Conservation (phyloP, 441 rosid genomes). For the Populus hybrid region DNA sequence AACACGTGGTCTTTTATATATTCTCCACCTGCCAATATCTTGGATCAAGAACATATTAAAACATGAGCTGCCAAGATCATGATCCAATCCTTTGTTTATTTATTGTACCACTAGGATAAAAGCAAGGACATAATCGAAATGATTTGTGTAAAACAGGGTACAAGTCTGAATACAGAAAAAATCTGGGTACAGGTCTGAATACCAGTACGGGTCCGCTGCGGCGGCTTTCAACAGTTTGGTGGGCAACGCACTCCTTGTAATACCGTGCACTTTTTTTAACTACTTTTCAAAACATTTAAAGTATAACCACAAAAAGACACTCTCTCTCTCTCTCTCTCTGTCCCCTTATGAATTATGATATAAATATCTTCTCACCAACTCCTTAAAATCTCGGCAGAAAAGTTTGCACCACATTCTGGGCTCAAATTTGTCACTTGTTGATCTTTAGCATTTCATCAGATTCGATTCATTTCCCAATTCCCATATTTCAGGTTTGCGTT, state of each 20-base stretch:
- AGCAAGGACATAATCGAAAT: not conserved
- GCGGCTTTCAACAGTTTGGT: conserved; percentile 1
- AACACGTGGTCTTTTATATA: too few species aligned
- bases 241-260: not conserved
- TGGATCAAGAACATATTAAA: too few species aligned
- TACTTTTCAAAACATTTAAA: not conserved
- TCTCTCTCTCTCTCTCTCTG: not conserved
- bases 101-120: not conserved
- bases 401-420: not conserved
- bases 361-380: conserved; percentile 3
- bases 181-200: not conserved
- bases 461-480: not conserved
- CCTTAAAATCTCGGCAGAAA: not conserved
- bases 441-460: not conserved
- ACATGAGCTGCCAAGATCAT: too few species aligned
- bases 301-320: not conserved
- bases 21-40: too few species aligned
- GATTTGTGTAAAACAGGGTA: not conserved
- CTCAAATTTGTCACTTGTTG: not conserved
- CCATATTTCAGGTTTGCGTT: not conserved
- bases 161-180: conserved; percentile 1
- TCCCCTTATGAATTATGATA: not conserved
- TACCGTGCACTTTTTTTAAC: not conserved
- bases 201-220: not conserved
- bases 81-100: not conserved